Conservation (phyloP, 2,329 filamentous ascomycete genomes). For the Fusarium stilboides region DNA sequence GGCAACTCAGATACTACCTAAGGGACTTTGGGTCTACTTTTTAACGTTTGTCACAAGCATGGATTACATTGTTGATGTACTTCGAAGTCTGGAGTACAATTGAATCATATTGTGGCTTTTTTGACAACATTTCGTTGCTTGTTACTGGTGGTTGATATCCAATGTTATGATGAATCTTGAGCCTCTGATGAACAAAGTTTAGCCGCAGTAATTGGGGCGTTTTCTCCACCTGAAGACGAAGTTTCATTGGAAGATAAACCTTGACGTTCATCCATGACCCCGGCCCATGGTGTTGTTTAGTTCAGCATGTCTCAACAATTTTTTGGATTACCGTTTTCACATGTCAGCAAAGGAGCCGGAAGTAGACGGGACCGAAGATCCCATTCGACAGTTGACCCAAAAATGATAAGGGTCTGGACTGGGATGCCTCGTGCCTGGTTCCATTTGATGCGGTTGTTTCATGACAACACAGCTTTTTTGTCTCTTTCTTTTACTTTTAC, state of each 20-base stretch:
- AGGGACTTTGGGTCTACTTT: neutral
- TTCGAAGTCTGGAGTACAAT: constrained; percentile 2
- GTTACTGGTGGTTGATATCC: neutral
- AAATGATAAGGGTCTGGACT: constrained; percentile 27
- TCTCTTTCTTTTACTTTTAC: neutral
- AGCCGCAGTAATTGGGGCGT: constrained; percentile 1
- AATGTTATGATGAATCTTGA: neutral
- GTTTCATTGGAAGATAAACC: constrained; percentile 41
- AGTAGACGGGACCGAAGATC: constrained; percentile 8
- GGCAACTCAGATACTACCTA: constrained; percentile 3
- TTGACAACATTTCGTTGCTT: neutral
- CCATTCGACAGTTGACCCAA: constrained; percentile 8
- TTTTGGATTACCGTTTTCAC: constrained; percentile 43
- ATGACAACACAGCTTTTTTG: constrained; percentile 6
- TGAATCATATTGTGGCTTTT: neutral
- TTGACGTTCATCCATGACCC: constrained; percentile 35
- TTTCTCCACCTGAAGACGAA: constrained; percentile 30
- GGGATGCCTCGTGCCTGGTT: constrained; percentile 28
- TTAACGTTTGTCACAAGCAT: constrained; percentile 10
- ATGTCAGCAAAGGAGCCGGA: constrained; percentile 39
- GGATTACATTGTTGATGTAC: constrained; percentile 25
- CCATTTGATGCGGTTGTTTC: constrained; percentile 31
- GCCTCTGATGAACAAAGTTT: constrained; percentile 23
- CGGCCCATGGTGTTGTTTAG: constrained; percentile 14
- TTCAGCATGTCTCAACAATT: constrained; percentile 40